These are phyloP conservation scores for Athelia psychrophila DNA, from an alignment of 1,284 basidiomycete species.

Conservation along the genomic window DNA sequence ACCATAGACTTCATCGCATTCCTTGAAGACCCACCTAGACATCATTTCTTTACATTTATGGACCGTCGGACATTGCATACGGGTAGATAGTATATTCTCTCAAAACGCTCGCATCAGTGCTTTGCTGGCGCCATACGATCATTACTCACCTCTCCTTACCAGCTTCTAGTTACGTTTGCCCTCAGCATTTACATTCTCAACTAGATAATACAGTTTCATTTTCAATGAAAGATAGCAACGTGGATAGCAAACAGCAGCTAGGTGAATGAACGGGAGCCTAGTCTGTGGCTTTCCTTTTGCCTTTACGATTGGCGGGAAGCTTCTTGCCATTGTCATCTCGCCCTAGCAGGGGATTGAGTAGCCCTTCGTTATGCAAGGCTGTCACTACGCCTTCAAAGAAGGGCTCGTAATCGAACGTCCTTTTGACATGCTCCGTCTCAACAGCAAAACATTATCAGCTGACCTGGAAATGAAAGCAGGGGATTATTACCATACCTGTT, in stretches of 20 bases:
- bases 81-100: no score
- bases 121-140: no score
- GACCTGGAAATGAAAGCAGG: neutral
- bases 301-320: slow-evolving; percentile 6
- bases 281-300: neutral
- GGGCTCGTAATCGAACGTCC: slow-evolving; percentile 61
- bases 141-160: no score
- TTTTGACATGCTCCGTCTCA: slow-evolving; percentile 52
- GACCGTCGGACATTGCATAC: no score
- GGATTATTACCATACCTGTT: slow-evolving; percentile 38
- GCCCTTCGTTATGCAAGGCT: slow-evolving; percentile 41
- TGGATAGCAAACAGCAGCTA: neutral
- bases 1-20: no score
- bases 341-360: slow-evolving; percentile 41
- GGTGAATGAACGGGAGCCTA: neutral
- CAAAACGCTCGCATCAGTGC: no score
- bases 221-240: neutral
- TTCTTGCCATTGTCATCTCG: slow-evolving; percentile 29
- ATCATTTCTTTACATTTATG: no score
- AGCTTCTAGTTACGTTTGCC: no score
- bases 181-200: no score
- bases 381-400: slow-evolving; percentile 48
- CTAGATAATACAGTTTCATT: no score
- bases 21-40: no score
- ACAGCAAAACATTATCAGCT: slow-evolving; percentile 1